Conservation (phyloP, 306 rosid genomes). For the peach (Prunus persica) region DNA sequence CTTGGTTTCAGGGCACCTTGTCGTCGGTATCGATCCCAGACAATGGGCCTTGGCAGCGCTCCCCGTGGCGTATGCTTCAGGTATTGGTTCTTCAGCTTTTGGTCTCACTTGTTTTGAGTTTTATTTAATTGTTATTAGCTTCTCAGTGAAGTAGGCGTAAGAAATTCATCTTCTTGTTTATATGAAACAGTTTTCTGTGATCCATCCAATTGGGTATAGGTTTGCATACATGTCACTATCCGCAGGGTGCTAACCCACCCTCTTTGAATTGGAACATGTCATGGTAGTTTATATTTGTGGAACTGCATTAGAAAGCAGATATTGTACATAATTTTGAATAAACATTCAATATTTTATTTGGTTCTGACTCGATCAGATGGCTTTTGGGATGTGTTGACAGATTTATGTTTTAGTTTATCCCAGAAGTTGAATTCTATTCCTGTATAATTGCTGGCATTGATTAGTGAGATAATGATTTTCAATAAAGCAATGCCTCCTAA, state of each 20-base stretch:
- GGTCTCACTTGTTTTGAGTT: not conserved
- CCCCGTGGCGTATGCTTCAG: slow-evolving; percentile 82
- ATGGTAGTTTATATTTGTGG: not conserved
- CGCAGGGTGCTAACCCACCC: not conserved
- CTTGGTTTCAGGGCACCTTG: slow-evolving; percentile 65
- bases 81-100: slow-evolving; percentile 22
- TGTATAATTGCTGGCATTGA: not conserved
- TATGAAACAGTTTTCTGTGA: not conserved
- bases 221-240: not conserved
- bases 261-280: not conserved
- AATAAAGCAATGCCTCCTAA: not conserved
- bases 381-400: not conserved
- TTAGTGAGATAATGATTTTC: not conserved
- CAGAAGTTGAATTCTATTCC: not conserved
- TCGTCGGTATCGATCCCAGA: slow-evolving; percentile 20
- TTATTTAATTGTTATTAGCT: not conserved
- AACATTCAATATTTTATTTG: not conserved
- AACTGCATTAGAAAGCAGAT: not conserved
- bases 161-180: not conserved
- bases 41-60: slow-evolving; percentile 39
- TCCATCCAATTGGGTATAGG: not conserved
- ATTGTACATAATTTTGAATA: not conserved
- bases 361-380: not conserved
- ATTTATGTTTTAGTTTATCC: not conserved
- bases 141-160: not conserved